Conservation (phyloP, 1,284 basidiomycete genomes). For the Tremellales sp. region DNA sequence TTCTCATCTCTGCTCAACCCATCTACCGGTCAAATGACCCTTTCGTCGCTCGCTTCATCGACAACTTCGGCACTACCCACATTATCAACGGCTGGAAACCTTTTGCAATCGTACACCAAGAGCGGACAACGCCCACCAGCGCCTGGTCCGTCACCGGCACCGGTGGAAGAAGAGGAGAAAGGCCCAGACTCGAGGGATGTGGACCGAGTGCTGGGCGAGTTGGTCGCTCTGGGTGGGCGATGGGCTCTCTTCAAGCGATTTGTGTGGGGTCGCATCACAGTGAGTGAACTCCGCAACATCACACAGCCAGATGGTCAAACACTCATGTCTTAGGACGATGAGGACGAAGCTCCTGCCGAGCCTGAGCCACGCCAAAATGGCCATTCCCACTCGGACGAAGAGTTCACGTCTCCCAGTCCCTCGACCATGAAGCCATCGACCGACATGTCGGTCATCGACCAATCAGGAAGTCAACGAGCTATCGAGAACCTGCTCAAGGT, state of each 20-base stretch:
- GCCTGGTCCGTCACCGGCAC: slow-evolving; percentile 26
- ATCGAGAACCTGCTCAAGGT: slow-evolving; percentile 66
- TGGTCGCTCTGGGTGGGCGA: slow-evolving; percentile 80
- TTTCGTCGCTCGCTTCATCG: slow-evolving; percentile 38
- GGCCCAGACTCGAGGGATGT: slow-evolving; percentile 79
- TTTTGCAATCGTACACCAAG: slow-evolving; percentile 44
- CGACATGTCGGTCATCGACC: slow-evolving; percentile 46
- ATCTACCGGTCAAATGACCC: slow-evolving; percentile 24
- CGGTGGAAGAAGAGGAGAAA: slow-evolving; percentile 56
- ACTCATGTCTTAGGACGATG: slow-evolving; percentile 18
- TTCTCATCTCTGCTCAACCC: slow-evolving; percentile 24
- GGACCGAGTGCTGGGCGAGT: slow-evolving; percentile 80
- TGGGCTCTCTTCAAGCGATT: slow-evolving; percentile 92
- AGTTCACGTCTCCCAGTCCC: background rate
- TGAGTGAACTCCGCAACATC: slow-evolving; percentile 25
- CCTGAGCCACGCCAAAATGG: too few species aligned
- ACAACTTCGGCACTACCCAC: slow-evolving; percentile 42
- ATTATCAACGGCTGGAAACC: slow-evolving; percentile 45
- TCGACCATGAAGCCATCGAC: too few species aligned
- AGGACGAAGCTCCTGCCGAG: slow-evolving; percentile 23
- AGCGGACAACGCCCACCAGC: slow-evolving; percentile 35
- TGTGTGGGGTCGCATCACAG: slow-evolving; percentile 66
- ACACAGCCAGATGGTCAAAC: slow-evolving; percentile 4
- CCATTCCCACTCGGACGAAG: too few species aligned
- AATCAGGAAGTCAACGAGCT: slow-evolving; percentile 54